Percentiles rank a stretch among this genome's conserved stretches.
These are phyloP conservation scores for Candida jianshihensis DNA, from an alignment of 805 yeast genomes.

Conservation along the genomic window DNA sequence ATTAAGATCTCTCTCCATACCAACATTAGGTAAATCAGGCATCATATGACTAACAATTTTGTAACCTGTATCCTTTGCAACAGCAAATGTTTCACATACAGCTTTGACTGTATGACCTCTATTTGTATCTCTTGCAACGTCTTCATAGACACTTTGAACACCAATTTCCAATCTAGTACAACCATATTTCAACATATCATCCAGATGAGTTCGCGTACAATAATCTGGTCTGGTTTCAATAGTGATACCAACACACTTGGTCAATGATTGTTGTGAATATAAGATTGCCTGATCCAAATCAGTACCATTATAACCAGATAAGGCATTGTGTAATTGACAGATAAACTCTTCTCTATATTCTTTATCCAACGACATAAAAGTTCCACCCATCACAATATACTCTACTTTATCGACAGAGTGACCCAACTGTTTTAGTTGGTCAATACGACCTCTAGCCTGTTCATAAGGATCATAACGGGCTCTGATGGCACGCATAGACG, in stretches of 20 bases:
- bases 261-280: conserved; percentile 88
- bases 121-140: conserved; percentile 96
- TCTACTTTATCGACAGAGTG: conserved; percentile 97
- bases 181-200: conserved; percentile 94
- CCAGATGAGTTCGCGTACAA: conserved; percentile 90
- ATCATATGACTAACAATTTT: conserved; percentile 98
- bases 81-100: conserved; percentile 90
- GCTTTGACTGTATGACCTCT: conserved; percentile 97
- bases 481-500: conserved; percentile 98
- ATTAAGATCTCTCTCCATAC: conserved; percentile 95
- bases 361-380: conserved; percentile 90
- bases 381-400: conserved; percentile 98
- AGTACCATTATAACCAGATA: conserved; percentile 84
- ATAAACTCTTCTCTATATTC: conserved; percentile 89
- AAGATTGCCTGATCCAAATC: conserved; percentile 85
- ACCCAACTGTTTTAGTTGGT: conserved; percentile 90
- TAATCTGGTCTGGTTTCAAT: conserved; percentile 98
- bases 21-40: conserved; percentile 99
- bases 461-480: conserved; percentile 98
- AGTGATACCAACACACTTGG: conserved; percentile 97
- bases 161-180: conserved; percentile 96
- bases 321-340: conserved; percentile 85
- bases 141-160: conserved; percentile 95
- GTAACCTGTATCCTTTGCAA: conserved; percentile 97
- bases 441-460: conserved; percentile 96